phyloP scores from a whole-genome alignment of 371 early-diverging fungal genomes.

The Blastocladiella emersonii region DNA sequence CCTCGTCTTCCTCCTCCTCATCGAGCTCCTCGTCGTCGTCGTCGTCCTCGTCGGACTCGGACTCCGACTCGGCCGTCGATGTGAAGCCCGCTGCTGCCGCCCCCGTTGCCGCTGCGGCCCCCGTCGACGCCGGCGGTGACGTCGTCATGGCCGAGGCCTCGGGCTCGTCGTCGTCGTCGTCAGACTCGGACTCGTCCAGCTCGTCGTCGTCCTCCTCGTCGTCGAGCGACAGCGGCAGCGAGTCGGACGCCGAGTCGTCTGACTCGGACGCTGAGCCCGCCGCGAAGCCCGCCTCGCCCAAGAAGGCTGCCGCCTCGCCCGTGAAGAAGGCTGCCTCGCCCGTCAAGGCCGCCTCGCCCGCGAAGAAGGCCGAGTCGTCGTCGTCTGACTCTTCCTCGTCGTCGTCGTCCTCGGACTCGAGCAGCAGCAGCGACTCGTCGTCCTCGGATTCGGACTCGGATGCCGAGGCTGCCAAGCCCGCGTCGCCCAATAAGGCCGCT shows the following conservation, averaged over 20 bases:
- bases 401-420: not conserved
- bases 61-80: not conserved
- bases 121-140: too few species aligned
- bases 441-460: not conserved
- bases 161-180: too few species aligned
- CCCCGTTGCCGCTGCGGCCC: too few species aligned
- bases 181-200: too few species aligned
- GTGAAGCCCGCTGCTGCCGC: too few species aligned
- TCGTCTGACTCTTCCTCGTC: not conserved
- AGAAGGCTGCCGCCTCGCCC: too few species aligned
- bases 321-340: not conserved
- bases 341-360: not conserved
- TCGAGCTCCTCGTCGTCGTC: not conserved
- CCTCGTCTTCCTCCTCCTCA: not conserved
- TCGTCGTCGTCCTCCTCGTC: too few species aligned
- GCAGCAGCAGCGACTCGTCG: not conserved
- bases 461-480: not conserved
- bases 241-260: too few species aligned
- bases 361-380: not conserved
- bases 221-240: too few species aligned
- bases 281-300: too few species aligned
- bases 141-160: too few species aligned
- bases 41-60: not conserved
- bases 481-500: not conserved
- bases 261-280: too few species aligned